Conservation (phyloP, 2,329 filamentous ascomycete species). For the Trichoderma afroharzianum region DNA sequence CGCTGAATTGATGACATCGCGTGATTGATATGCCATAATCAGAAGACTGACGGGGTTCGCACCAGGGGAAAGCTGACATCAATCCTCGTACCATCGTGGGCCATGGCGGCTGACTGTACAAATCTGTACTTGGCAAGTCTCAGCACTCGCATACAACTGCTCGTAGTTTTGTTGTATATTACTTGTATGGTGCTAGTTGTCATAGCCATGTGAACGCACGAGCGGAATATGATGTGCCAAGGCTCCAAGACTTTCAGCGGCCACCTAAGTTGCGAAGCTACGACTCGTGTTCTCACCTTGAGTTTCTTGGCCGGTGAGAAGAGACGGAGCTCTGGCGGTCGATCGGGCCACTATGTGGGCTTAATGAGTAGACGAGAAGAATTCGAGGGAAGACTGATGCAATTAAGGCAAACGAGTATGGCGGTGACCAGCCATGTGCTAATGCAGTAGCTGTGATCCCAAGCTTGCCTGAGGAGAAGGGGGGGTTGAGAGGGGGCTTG, state of each 20-base stretch:
- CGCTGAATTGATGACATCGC: background rate
- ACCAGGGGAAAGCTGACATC: constrained; percentile 8
- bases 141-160: background rate
- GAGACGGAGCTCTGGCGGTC: background rate
- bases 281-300: background rate
- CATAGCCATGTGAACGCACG: background rate
- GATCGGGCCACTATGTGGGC: background rate
- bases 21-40: background rate
- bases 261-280: background rate
- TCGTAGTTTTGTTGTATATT: background rate
- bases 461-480: background rate
- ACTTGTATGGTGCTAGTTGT: background rate
- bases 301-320: background rate
- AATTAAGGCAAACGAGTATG: background rate
- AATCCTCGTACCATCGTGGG: background rate
- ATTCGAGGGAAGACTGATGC: background rate
- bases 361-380: background rate
- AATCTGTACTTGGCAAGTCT: background rate
- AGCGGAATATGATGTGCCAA: background rate
- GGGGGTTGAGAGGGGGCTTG: background rate
- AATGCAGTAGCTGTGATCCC: background rate
- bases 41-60: background rate
- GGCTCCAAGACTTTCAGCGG: background rate
- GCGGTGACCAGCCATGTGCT: background rate
- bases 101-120: background rate